Percentiles rank a stretch among this genome's conserved stretches.
phyloP scores from a whole-genome alignment of 2,329 filamentous ascomycete genomes.

The Zymoseptoria passerinii region DNA sequence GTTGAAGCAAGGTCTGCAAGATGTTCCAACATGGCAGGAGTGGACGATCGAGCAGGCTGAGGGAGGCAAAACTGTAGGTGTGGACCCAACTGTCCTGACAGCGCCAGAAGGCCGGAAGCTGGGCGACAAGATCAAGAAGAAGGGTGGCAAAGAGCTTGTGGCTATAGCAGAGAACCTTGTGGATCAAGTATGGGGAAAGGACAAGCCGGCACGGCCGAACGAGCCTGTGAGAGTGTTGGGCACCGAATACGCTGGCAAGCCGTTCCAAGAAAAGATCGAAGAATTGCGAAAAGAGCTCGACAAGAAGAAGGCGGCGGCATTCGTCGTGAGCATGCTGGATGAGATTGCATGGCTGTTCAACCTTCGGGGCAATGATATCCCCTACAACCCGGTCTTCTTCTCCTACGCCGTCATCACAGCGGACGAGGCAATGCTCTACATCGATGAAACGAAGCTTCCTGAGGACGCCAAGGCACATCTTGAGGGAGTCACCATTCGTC shows the following conservation, averaged over 20 bases:
- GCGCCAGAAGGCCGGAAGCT: constrained; percentile 65
- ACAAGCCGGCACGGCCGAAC: constrained; percentile 64
- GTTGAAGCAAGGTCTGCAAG: constrained; percentile 84
- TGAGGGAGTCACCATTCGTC: constrained; percentile 62
- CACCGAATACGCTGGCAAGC: constrained; percentile 70
- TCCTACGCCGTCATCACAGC: constrained; percentile 86
- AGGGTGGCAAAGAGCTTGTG: constrained; percentile 67
- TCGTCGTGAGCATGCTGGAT: constrained; percentile 90
- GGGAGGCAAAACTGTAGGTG: constrained; percentile 77
- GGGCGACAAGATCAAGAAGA: constrained; percentile 76
- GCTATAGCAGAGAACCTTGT: constrained; percentile 75
- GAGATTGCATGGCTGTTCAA: constrained; percentile 99
- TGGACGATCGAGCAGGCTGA: constrained; percentile 81
- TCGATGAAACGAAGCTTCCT: constrained; percentile 71
- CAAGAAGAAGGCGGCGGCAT: constrained; percentile 79
- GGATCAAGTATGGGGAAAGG: constrained; percentile 77
- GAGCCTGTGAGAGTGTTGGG: constrained; percentile 67
- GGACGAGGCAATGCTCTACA: constrained; percentile 66
- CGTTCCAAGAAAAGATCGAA: constrained; percentile 70
- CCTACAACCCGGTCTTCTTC: constrained; percentile 97
- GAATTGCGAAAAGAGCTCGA: constrained; percentile 85
- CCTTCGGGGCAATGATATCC: constrained; percentile 85
- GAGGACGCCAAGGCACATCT: constrained; percentile 63
- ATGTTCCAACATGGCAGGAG: constrained; percentile 95
- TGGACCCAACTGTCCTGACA: constrained; percentile 82